Evolutionary conservation across 1,139 yeast species (phyloP).

Genomic region (Citeromyces siamensis): DNA sequence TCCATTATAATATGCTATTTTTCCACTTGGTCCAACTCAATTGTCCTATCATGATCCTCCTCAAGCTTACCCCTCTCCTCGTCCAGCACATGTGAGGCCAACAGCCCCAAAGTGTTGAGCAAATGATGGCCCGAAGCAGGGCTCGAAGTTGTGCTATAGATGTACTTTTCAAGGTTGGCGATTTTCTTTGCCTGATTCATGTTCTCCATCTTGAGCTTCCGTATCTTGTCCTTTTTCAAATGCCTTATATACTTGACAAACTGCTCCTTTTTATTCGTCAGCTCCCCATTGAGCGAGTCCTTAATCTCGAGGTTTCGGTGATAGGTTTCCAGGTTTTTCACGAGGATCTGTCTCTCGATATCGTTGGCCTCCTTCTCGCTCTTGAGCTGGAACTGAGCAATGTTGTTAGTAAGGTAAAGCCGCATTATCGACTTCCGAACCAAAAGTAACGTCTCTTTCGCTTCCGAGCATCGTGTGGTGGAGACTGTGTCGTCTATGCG

Average conservation of each 20-base stretch:
- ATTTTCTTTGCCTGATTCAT: constrained; percentile 12
- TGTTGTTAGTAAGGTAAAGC: constrained; percentile 16
- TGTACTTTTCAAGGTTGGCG: constrained; percentile 3
- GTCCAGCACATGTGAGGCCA: constrained; percentile 32
- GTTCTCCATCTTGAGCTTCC: constrained; percentile 15
- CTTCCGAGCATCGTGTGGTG: constrained; percentile 6
- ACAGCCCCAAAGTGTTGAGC: constrained; percentile 31
- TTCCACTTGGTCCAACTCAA: constrained; percentile 1
- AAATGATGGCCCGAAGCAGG: constrained; percentile 13
- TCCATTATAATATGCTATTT: neutral
- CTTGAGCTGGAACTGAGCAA: constrained; percentile 15
- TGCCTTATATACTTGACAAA: constrained; percentile 16
- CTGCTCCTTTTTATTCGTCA: constrained; percentile 16
- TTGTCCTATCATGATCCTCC: constrained; percentile 3
- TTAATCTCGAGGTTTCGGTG: constrained; percentile 14
- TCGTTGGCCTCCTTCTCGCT: constrained; percentile 14
- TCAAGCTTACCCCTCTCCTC: constrained; percentile 17
- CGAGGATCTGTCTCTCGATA: constrained; percentile 16
- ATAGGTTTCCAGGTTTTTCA: constrained; percentile 14
- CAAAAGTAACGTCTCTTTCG: neutral
- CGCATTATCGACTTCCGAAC: constrained; percentile 11
- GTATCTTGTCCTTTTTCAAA: constrained; percentile 16
- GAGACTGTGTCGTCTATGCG: neutral
- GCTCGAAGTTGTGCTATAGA: constrained; percentile 1
- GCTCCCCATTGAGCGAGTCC: constrained; percentile 16